These are phyloP conservation scores for Eimeria acervulina DNA, from an alignment of 169 alveolate species.

Conservation along the genomic window DNA sequence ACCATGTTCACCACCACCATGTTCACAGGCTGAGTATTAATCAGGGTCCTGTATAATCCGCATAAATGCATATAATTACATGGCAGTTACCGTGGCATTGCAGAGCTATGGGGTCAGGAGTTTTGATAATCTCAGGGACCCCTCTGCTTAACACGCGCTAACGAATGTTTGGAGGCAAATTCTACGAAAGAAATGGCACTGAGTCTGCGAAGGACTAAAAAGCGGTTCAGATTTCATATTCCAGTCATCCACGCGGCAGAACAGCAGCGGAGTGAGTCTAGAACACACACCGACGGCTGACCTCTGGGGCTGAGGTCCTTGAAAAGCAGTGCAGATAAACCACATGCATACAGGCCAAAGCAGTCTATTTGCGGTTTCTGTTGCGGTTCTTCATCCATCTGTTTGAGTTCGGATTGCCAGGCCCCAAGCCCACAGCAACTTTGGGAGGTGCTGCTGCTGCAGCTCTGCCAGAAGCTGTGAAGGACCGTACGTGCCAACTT, in stretches of 20 bases:
- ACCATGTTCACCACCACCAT: too few relatives aligned
- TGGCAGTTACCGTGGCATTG: too few relatives aligned
- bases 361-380: conserved; percentile 21
- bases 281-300: background rate
- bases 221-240: background rate
- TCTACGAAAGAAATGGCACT: background rate
- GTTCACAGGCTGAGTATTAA: too few relatives aligned
- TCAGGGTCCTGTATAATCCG: too few relatives aligned
- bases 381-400: conserved; percentile 85
- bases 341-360: too few relatives aligned
- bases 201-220: too few relatives aligned
- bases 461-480: conserved; percentile 77
- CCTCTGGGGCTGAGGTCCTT: background rate
- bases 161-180: too few relatives aligned
- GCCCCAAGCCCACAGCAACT: conserved; percentile 86
- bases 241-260: background rate
- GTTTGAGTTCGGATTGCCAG: conserved; percentile 89
- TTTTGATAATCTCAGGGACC: too few relatives aligned
- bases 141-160: too few relatives aligned
- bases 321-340: background rate
- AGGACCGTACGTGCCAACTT: conserved; percentile 74
- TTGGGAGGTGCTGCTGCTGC: conserved; percentile 84
- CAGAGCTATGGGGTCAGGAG: too few relatives aligned
- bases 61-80: too few relatives aligned
- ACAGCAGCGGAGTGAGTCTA: background rate